Base-by-base conservation (phyloP, 2,329 filamentous ascomycete genomes). In the Cryphonectria japonica region DNA sequence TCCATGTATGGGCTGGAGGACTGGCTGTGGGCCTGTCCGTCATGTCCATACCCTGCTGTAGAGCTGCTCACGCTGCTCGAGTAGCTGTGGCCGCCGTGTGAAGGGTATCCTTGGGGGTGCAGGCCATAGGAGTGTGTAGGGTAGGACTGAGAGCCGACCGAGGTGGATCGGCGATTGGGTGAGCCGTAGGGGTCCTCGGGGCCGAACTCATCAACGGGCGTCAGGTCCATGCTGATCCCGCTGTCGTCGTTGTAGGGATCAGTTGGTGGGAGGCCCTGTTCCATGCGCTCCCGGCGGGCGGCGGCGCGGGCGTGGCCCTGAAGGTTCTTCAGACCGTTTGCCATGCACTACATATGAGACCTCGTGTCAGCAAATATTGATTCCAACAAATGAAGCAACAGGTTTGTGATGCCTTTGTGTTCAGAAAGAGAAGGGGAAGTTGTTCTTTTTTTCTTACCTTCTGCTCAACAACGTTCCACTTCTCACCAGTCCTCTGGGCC, bases 321-420 rank as follows among this genome's bases (percentile, higher is more conserved):
- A 71, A 96, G 86, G 80, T 93, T 94, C 83, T 94, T 95, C 76
- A 95, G 84, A 50, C 93, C 93, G 78, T 92, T 92, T 79, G 92
- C 90, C 90, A 96, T 93, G 82, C 92, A 94, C 93, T 95, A 41
- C 16, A 8, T 46, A 13, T 11, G 75, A 63, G 14, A 75, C 8
- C 64, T 74, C 13, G 29, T 73, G 71, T 72, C 71, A 54, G 60
- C 67, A 71, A 66, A 68, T 64, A 34, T 7, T 39, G 14, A 26
- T n/a, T 29, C 60, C 60, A 59, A 26, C 59, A 19, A 52, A 34
- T 34, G 32, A 26, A 63, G 41, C 7, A 65, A 39, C 1, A 2
- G 26, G 32, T 60, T 22, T 60, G 11, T 60, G 34, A 39, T 39
- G 9, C 37, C 37, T 39, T 11, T 11, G 26, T 26, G 26, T 26